phyloP scores from a whole-genome alignment of 371 early-diverging fungal genomes.

The Mortierella sp. region DNA sequence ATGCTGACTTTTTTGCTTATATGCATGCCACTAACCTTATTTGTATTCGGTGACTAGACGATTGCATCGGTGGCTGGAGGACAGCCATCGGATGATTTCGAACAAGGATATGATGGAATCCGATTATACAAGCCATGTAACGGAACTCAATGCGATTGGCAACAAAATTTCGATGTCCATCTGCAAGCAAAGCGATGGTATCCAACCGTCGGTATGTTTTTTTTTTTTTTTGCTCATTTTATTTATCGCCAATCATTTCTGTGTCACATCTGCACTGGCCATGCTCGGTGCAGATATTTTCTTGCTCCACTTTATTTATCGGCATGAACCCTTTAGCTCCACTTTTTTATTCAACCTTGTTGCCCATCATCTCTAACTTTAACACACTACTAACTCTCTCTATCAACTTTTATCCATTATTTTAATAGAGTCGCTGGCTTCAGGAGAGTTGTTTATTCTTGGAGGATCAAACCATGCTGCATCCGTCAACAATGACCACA shows the following conservation, averaged over 20 bases:
- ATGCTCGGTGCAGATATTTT: no score
- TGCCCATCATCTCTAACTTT: neutral
- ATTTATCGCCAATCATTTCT: no score
- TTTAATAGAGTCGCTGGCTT: constrained; percentile 62
- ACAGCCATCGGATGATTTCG: constrained; percentile 45
- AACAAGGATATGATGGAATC: constrained; percentile 66
- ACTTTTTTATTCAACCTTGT: no score
- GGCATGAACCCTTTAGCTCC: no score
- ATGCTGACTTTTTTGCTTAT: no score
- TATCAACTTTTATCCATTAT: no score
- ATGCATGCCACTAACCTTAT: neutral
- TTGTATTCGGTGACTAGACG: constrained; percentile 8
- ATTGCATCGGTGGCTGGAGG: constrained; percentile 51
- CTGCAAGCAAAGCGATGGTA: constrained; percentile 68
- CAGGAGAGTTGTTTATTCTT: constrained; percentile 66
- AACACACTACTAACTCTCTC: neutral
- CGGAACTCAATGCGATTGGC: constrained; percentile 56
- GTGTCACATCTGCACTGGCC: no score
- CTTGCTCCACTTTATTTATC: no score
- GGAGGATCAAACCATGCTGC: constrained; percentile 70
- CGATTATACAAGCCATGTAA: constrained; percentile 67
- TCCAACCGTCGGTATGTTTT: constrained; percentile 63
- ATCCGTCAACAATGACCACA: constrained; percentile 63
- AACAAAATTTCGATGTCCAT: constrained; percentile 45
- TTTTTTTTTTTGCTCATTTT: neutral